Base-by-base conservation (phyloP, 805 yeast species). In the Candida ipomoeae region DNA sequence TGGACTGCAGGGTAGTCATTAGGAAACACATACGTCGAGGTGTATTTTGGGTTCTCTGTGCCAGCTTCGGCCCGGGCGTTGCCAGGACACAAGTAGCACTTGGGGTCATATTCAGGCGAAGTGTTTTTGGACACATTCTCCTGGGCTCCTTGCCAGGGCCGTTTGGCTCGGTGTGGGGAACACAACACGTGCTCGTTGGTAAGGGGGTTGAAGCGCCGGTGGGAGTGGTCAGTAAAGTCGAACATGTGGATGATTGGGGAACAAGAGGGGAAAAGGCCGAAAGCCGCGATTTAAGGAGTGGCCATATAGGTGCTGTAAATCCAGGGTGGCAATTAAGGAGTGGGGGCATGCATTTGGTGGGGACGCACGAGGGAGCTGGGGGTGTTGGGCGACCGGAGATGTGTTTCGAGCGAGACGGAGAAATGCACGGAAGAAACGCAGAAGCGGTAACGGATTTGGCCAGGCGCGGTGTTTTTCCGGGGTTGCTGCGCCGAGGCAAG, bases 81-180 rank as follows among this genome's bases (percentile, higher is more conserved):
- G 3, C 88, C 82, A 1, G 91, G 90, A 66, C 91, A 85, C 54
- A 85, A 69, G 65, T 80, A 85, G 67, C 92, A 85, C 55, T 77
- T 77, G 18, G 78, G 78, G 58, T 85, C 91, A 61, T 79, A 84
- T 33, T 57, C 68, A 4, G 87, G 85, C 54, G 75, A 69, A 29
- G 63, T 58, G 14, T 68, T 71, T 41, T 64, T 70, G 48, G 63
- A 59, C 14, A 74, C 64, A 34, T 70, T 71, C 62, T 85, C 91
- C 55, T 81, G 75, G 54, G 83, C 87, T 35, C 91, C 91, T 63
- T 82, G 86, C 91, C 91, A 85, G 18, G 92, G 91, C 56, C 92
- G 74, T 64, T 84, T 83, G 31, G 89, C 81, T 50, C 91, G 71
- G 61, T 85, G 92, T 5, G 92, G 91, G 14, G 89, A 84, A 46